These are phyloP conservation scores for Podospora sp. DNA, from an alignment of 495 filamentous ascomycete species.

Conservation along the genomic window DNA sequence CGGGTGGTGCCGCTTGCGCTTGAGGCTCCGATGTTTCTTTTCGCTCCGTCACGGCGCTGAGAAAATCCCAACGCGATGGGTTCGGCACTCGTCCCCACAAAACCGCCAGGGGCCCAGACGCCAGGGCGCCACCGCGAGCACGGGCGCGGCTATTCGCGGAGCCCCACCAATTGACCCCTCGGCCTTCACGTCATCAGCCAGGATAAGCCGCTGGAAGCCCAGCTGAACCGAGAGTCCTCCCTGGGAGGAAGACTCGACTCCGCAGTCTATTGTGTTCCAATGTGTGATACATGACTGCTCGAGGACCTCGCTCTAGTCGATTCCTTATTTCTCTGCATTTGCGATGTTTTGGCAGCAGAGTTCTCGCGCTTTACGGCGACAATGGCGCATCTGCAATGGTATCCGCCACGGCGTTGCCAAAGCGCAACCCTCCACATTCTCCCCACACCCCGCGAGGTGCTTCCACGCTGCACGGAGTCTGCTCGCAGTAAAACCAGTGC, in stretches of 20 bases:
- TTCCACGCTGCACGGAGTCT: conserved; percentile 66
- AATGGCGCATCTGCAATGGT: conserved; percentile 42
- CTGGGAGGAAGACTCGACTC: neutral
- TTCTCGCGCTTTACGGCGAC: conserved; percentile 44
- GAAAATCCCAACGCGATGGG: conserved; percentile 33
- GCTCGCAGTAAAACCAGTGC: conserved; percentile 76
- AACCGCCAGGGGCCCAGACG: conserved; percentile 13
- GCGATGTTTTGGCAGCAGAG: conserved; percentile 50
- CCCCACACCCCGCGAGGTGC: conserved; percentile 38
- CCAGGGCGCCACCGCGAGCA: conserved; percentile 7
- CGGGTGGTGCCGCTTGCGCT: conserved; percentile 14
- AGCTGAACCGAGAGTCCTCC: conserved; percentile 15
- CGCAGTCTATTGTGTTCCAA: conserved; percentile 24
- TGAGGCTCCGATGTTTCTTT: conserved; percentile 4
- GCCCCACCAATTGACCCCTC: conserved; percentile 22
- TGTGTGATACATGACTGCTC: conserved; percentile 20
- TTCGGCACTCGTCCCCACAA: conserved; percentile 21
- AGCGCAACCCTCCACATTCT: neutral
- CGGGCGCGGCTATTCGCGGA: conserved; percentile 39
- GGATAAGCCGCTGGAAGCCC: conserved; percentile 39
- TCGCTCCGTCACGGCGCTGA: conserved; percentile 18
- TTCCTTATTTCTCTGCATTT: conserved; percentile 3
- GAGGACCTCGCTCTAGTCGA: conserved; percentile 1
- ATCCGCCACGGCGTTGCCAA: conserved; percentile 36
- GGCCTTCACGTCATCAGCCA: conserved; percentile 34